Evolutionary conservation across 2,329 filamentous ascomycete genomes (phyloP), one percentile per base, ranked within the genome.

Genomic region (Curvularia sp.): DNA sequence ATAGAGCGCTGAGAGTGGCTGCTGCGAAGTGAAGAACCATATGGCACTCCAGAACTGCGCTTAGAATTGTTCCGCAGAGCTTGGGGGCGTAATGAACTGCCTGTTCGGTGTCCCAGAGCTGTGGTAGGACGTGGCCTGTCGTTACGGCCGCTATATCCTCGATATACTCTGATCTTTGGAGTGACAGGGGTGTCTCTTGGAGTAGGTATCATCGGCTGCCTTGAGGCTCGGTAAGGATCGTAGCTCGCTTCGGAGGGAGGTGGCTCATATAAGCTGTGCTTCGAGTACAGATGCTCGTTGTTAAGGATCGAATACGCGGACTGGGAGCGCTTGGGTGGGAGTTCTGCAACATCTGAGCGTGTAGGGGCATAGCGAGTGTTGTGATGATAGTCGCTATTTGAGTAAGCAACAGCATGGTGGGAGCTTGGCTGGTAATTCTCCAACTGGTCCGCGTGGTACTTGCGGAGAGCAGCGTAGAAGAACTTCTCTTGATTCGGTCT

Each of bases 401-500:
- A 97, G 72, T 95, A 90, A n/a, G 86, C 86, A 55, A 97, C 76
- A 33, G 74, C 73, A 59, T 80, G 81, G 53, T 80, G 81, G 22
- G 90, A 86, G 30, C 88, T 88, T 58, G 89, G 89, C 54, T 83
- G 79, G 72, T 95, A 98, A 71, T 97, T 91, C 74, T 98, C 93
- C 1, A 96, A 78, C 66, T 95, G 89, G 62, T 92, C 88, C 63
- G 96, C 88, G 44, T 91, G 86, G 75, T 97, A 96, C 75, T 89
- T 90, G 64, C 89, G 79, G 7, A 99, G 84, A 20, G 96, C 85
- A 77, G 88, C 90, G 77, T 98, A 99, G 77, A 98, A 97, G 65
- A 94, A 85, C 72, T 97, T 96, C 73, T 97, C 93, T 55, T 97
- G 92, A 64, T 96, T 98, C 4, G 86, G 82, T 63, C 90, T 94